Evolutionary conservation across 208 protist species (phyloP).

Genomic region (Acanthamoeba castellanii): DNA sequence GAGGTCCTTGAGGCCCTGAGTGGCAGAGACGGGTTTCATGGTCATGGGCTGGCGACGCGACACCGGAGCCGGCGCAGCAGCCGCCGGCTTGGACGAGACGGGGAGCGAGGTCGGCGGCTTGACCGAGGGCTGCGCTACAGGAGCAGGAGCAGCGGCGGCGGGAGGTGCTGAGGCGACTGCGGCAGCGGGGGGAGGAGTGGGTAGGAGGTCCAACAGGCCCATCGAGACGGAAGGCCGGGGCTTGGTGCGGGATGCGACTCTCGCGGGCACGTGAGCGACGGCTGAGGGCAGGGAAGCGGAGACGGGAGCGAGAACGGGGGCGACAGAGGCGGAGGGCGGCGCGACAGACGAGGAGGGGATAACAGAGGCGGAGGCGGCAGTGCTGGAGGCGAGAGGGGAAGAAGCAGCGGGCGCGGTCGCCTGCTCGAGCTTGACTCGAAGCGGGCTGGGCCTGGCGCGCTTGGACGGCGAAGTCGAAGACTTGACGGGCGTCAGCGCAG

Average conservation of each 20-base stretch:
- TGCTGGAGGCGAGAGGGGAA: neutral
- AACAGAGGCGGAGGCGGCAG: neutral
- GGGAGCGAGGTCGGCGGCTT: neutral
- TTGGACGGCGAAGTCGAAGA: neutral
- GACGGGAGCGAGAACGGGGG: neutral
- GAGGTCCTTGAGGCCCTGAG: constrained; percentile 24
- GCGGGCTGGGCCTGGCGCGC: neutral
- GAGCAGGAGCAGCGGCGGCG: neutral
- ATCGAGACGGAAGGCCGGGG: constrained; percentile 13
- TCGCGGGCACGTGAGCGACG: neutral
- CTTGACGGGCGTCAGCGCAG: neutral
- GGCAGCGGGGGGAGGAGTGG: constrained; percentile 1
- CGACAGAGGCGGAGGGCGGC: neutral
- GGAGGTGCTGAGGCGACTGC: neutral
- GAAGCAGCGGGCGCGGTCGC: neutral
- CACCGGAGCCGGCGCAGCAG: neutral
- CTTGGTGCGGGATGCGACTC: neutral
- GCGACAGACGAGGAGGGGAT: neutral
- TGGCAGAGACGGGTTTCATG: neutral
- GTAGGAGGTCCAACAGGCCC: neutral
- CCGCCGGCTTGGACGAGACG: neutral
- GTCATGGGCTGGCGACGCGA: neutral
- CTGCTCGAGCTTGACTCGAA: neutral
- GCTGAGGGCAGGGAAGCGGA: neutral
- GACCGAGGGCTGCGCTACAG: neutral